Conservation (phyloP, 352 stramenopile species). For the Phytophthora chlamydospora region DNA sequence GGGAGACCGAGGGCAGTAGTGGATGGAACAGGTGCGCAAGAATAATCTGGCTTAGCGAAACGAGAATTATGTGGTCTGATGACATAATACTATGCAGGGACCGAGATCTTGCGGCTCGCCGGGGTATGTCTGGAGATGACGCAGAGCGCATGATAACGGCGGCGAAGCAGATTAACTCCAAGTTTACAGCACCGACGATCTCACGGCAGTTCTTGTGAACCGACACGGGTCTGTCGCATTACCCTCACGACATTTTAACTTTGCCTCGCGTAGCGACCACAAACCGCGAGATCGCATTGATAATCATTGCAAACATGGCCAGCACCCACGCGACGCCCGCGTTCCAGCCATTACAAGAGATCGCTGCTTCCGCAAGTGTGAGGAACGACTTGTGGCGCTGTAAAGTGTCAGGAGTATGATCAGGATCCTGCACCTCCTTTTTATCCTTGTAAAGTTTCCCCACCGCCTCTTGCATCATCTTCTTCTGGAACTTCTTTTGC, state of each 20-base stretch:
- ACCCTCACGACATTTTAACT: conserved; percentile 17
- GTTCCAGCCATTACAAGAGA: conserved; percentile 23
- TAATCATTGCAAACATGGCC: conserved; percentile 21
- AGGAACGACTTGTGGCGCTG: conserved; percentile 17
- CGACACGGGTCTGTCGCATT: not conserved
- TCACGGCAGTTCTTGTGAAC: conserved; percentile 79
- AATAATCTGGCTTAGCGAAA: not conserved
- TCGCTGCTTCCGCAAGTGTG: conserved; percentile 11
- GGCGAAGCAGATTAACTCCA: conserved; percentile 83
- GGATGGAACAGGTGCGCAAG: conserved; percentile 70
- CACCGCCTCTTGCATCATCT: conserved; percentile 81
- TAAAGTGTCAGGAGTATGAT: conserved; percentile 2
- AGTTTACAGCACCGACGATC: conserved; percentile 86
- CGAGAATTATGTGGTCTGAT: not conserved
- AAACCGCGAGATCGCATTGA: conserved; percentile 23
- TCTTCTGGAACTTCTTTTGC: conserved; percentile 66
- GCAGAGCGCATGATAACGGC: conserved; percentile 77
- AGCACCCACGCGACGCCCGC: conserved; percentile 24
- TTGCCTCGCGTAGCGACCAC: conserved; percentile 19
- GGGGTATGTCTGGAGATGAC: conserved; percentile 71
- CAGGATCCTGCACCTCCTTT: conserved; percentile 24
- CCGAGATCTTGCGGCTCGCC: conserved; percentile 64
- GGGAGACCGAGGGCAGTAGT: conserved; percentile 17
- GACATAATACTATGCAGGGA: conserved; percentile 45
- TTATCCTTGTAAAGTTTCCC: conserved; percentile 81